phyloP scores from a whole-genome alignment of 306 rosid genomes.

The Calophaca sinica region DNA sequence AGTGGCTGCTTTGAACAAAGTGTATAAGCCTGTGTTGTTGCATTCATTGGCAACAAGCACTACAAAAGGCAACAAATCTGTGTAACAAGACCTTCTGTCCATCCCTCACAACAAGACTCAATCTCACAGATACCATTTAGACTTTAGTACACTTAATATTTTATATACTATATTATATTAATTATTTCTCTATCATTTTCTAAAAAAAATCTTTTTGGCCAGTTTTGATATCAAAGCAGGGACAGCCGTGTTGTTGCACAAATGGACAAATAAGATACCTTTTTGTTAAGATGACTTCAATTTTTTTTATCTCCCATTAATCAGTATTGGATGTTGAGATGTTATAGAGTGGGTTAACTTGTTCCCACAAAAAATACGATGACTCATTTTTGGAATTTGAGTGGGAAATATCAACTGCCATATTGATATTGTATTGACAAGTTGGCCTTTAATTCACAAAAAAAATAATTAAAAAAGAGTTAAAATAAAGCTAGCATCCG shows the following conservation, averaged over 20 bases:
- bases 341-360: not conserved
- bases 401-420: not conserved
- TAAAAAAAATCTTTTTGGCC: not conserved
- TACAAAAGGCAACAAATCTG: slow-evolving; percentile 62
- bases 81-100: slow-evolving; percentile 52
- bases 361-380: not conserved
- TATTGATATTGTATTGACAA: no score
- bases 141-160: not conserved
- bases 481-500: no score
- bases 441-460: no score
- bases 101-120: slow-evolving; percentile 21
- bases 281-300: no score
- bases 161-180: not conserved
- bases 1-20: slow-evolving; percentile 89
- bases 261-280: not conserved
- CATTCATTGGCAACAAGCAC: slow-evolving; percentile 75
- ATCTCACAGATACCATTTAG: not conserved
- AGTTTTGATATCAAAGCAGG: not conserved
- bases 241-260: not conserved
- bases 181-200: not conserved
- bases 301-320: no score
- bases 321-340: no score
- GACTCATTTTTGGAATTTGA: not conserved
- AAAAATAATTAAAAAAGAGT: no score
- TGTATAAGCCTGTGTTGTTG: slow-evolving; percentile 70